Conservation (phyloP, 345 rosid genomes). For the Eucalyptus caleyi region DNA sequence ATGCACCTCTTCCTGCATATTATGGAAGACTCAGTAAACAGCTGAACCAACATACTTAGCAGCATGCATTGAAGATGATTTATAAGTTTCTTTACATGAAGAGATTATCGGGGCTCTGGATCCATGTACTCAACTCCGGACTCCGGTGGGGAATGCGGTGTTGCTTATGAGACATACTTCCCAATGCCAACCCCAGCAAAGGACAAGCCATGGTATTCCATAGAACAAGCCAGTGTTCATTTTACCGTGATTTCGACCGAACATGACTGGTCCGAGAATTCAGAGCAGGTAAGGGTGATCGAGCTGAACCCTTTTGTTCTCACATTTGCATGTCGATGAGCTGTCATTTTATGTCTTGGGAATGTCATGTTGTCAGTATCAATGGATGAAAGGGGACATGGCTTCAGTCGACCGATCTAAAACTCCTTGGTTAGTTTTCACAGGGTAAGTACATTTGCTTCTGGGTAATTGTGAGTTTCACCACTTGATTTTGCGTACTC, state of each 20-base stretch:
- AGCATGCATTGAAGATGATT: background rate
- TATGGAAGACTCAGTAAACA: background rate
- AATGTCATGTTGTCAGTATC: conserved; percentile 9
- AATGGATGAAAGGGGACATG: conserved; percentile 48
- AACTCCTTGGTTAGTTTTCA: conserved; percentile 57
- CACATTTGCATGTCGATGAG: background rate
- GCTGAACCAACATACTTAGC: background rate
- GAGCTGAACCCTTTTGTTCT: background rate
- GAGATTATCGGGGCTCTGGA: conserved; percentile 41
- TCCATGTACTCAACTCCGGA: conserved; percentile 23
- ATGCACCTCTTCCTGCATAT: background rate
- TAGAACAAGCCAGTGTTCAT: conserved; percentile 45
- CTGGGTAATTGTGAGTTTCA: background rate
- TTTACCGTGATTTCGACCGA: conserved; percentile 58
- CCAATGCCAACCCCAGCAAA: conserved; percentile 50
- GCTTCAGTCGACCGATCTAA: conserved; percentile 39
- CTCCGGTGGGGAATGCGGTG: conserved; percentile 74
- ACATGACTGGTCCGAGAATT: conserved; percentile 27
- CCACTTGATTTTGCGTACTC: background rate
- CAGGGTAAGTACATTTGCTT: conserved; percentile 21
- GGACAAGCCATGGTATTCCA: conserved; percentile 72
- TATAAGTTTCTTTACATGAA: background rate
- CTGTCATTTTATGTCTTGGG: background rate
- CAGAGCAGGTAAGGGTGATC: conserved; percentile 39
- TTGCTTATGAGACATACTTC: conserved; percentile 57